Evolutionary conservation across 2,329 filamentous ascomycete genomes (phyloP).

Genomic region (Aspergillus pseudonomiae): DNA sequence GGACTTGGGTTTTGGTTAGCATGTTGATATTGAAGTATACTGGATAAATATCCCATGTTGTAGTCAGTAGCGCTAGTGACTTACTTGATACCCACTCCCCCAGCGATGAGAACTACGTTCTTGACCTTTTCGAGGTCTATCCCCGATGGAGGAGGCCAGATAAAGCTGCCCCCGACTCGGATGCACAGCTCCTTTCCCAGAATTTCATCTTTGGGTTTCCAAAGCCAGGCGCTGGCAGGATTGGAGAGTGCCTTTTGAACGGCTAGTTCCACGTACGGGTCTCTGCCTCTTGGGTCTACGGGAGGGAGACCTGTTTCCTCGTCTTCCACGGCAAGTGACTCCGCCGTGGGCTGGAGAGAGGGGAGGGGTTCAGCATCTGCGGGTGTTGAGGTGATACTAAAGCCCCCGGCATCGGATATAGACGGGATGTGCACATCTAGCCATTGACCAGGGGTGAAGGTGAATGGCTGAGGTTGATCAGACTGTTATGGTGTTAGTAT

Average conservation of each 20-base stretch:
- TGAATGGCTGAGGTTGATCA: constrained; percentile 34
- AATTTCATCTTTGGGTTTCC: constrained; percentile 61
- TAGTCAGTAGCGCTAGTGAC: constrained; percentile 22
- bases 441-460: constrained; percentile 86
- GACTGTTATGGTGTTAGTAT: constrained; percentile 19
- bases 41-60: neutral
- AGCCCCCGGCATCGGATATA: constrained; percentile 74
- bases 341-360: constrained; percentile 23
- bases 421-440: constrained; percentile 77
- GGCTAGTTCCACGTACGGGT: constrained; percentile 72
- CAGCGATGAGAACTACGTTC: constrained; percentile 74
- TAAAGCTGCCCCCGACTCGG: constrained; percentile 78
- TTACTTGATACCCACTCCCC: constrained; percentile 80
- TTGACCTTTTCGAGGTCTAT: constrained; percentile 51
- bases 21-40: neutral
- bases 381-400: constrained; percentile 82
- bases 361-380: constrained; percentile 51
- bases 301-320: constrained; percentile 26
- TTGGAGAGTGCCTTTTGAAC: constrained; percentile 73
- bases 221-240: constrained; percentile 76
- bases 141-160: constrained; percentile 70
- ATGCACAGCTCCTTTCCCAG: constrained; percentile 63
- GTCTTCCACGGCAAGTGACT: constrained; percentile 16
- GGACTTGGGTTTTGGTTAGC: constrained; percentile 52
- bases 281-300: constrained; percentile 28